A percentile compares a stretch with the other conserved stretches of the same genome.
Conservation (phyloP, 2,329 filamentous ascomycete species). For the Rosellinia necatrix region DNA sequence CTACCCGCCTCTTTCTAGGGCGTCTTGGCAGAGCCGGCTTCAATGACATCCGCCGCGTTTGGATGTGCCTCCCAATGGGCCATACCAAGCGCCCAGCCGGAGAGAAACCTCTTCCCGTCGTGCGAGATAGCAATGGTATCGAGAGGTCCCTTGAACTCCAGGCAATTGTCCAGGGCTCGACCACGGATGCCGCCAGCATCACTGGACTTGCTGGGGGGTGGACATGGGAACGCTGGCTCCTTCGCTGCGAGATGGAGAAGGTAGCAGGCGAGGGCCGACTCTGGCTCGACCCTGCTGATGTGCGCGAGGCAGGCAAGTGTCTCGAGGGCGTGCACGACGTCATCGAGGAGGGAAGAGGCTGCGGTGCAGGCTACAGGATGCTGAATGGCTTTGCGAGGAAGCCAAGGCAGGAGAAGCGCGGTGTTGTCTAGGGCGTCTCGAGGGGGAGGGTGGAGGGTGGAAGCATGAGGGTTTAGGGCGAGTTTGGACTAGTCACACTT, state of each 20-base stretch:
- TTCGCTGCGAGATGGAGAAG: conserved; percentile 85
- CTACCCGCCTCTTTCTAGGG: conserved; percentile 79
- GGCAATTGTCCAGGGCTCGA: conserved; percentile 69
- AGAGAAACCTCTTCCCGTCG: conserved; percentile 40
- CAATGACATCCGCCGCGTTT: conserved; percentile 77
- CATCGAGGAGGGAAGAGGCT: conserved; percentile 65
- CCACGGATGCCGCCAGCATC: conserved; percentile 72
- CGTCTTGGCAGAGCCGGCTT: conserved; percentile 79
- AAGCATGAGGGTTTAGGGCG: background rate
- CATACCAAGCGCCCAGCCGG: conserved; percentile 49
- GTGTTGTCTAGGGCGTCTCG: conserved; percentile 1
- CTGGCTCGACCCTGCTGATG: conserved; percentile 56
- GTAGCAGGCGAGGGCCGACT: conserved; percentile 67
- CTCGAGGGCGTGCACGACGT: conserved; percentile 64
- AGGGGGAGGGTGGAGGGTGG: background rate
- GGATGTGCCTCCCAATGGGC: conserved; percentile 88
- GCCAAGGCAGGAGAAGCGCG: conserved; percentile 44
- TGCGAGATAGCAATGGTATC: conserved; percentile 42
- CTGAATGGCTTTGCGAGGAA: conserved; percentile 69
- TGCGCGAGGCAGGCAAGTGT: conserved; percentile 61
- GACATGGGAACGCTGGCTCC: conserved; percentile 96
- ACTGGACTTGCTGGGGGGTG: conserved; percentile 84
- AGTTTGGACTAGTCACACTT: background rate
- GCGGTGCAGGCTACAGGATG: conserved; percentile 64
- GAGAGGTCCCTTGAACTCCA: conserved; percentile 60